phyloP scores from a whole-genome alignment of 176 grass and related monocot genomes.

The Tillandsia fasciculata region DNA sequence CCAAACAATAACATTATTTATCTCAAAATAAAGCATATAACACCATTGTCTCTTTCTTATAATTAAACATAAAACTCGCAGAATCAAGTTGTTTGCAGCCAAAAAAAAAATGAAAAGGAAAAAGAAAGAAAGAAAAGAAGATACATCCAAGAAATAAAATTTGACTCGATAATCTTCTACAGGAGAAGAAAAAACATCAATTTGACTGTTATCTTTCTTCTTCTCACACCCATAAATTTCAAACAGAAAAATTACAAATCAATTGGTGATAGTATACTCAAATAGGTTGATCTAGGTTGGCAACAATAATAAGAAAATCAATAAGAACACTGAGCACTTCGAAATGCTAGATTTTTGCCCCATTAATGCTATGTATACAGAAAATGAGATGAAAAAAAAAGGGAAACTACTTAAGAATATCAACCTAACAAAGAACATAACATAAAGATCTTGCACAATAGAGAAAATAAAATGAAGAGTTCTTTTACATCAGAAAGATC shows the following conservation, averaged over 20 bases:
- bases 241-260: not conserved
- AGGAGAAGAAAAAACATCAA: not conserved
- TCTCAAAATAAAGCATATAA: too few species aligned
- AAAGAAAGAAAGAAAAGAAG: not conserved
- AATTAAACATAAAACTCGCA: too few species aligned
- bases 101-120: not conserved
- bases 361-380: not conserved
- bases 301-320: too few species aligned
- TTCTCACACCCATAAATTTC: not conserved
- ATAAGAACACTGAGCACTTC: too few species aligned
- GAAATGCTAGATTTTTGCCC: too few species aligned
- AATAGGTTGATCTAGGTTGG: not conserved
- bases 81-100: too few species aligned
- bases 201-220: too few species aligned
- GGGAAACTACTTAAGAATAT: not conserved
- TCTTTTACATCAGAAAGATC: too few species aligned
- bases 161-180: not conserved
- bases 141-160: not conserved
- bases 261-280: not conserved
- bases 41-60: too few species aligned
- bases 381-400: not conserved
- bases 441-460: too few species aligned
- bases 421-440: too few species aligned
- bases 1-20: conserved; percentile 7
- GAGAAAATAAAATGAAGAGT: too few species aligned